A percentile compares a stretch with the other conserved stretches of the same genome.
These are phyloP conservation scores for Raddia distichophylla DNA, from an alignment of 176 grass and related monocot species.

Conservation along the genomic window DNA sequence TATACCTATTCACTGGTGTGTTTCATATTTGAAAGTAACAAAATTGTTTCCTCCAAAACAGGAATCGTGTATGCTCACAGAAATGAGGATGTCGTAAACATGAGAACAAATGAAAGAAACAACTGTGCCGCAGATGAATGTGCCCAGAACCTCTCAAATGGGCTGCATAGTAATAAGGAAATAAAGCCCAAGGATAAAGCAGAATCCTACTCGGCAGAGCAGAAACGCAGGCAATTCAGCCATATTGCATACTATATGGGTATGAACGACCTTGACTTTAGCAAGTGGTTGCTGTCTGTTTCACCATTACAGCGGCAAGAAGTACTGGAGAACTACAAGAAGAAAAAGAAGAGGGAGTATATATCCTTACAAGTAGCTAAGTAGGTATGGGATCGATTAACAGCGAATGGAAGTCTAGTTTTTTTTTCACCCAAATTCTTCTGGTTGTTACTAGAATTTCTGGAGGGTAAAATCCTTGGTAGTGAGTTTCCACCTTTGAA, in stretches of 20 bases:
- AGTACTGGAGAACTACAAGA: conserved; percentile 67
- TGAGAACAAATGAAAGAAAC: conserved; percentile 25
- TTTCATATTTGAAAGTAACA: conserved; percentile 36
- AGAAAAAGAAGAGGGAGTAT: conserved; percentile 50
- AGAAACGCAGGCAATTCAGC: conserved; percentile 83
- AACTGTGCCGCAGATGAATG: conserved; percentile 8
- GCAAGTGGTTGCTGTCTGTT: conserved; percentile 76
- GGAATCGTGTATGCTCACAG: conserved; percentile 91
- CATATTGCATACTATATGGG: conserved; percentile 57
- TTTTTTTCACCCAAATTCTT: neutral
- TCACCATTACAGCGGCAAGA: conserved; percentile 54
- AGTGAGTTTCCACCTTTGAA: too few relatives aligned
- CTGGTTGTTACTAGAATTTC: neutral
- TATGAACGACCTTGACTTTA: conserved; percentile 83
- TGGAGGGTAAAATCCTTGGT: neutral
- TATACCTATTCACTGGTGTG: neutral
- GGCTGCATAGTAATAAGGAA: conserved; percentile 26
- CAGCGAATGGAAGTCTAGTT: neutral
- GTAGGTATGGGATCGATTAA: neutral
- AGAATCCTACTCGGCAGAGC: conserved; percentile 35
- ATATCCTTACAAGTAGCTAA: neutral
- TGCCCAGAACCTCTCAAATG: conserved; percentile 19
- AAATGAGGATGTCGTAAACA: conserved; percentile 88
- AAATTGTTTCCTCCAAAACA: conserved; percentile 41
- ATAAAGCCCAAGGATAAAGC: conserved; percentile 26